phyloP scores from a whole-genome alignment of 75 land plant species.

The Cupressus sempervirens region DNA sequence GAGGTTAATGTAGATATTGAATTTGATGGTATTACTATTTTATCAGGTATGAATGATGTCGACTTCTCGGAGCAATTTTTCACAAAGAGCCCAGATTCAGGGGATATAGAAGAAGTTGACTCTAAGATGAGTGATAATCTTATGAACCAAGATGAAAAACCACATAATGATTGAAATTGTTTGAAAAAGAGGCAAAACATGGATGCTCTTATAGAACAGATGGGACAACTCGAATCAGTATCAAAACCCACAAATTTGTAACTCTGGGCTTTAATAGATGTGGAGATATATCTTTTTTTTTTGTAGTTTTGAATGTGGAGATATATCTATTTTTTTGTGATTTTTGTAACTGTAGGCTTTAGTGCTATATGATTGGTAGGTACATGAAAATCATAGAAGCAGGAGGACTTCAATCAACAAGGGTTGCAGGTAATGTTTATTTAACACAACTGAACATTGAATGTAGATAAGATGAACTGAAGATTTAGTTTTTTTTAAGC shows the following conservation, averaged over 20 bases:
- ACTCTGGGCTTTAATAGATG: background rate
- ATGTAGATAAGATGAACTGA: too few relatives aligned
- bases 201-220: constrained; percentile 47
- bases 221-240: constrained; percentile 37
- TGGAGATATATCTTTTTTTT: background rate
- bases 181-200: constrained; percentile 15
- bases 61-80: constrained; percentile 73
- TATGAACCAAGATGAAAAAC: background rate
- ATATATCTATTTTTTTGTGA: too few relatives aligned
- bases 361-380: too few relatives aligned
- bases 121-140: constrained; percentile 14
- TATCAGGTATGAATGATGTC: constrained; percentile 49
- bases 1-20: constrained; percentile 23
- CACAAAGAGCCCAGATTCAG: constrained; percentile 34
- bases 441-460: too few relatives aligned
- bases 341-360: too few relatives aligned
- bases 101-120: constrained; percentile 44
- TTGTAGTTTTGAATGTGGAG: constrained; percentile 1
- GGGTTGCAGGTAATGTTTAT: too few relatives aligned
- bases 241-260: constrained; percentile 3
- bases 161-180: constrained; percentile 15
- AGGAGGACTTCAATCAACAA: too few relatives aligned
- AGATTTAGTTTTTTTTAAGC: too few relatives aligned
- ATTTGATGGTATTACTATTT: constrained; percentile 29
- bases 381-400: too few relatives aligned